Base-by-base conservation (phyloP, 805 yeast genomes). In the Metschnikowia dekortorum region DNA sequence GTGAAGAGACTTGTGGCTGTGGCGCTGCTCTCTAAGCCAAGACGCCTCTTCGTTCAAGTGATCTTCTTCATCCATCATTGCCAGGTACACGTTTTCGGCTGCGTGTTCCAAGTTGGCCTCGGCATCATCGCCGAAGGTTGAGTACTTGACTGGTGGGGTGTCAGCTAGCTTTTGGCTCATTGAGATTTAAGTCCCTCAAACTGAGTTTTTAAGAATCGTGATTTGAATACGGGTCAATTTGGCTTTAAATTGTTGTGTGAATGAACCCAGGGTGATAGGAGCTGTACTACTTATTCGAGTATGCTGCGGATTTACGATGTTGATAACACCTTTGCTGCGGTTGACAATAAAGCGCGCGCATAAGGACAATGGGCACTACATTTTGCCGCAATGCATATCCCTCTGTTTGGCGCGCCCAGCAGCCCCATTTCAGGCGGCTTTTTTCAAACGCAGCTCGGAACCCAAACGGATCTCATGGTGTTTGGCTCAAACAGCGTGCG, bases 11-110 rank as follows among this genome's bases (percentile, higher is more conserved):
- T 67, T 61, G 59, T 80, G 80, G 35, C 68, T 63, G 2, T 57
- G 28, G 40, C 83, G 68, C 47, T 77, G 78, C 53, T 82, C 84
- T 13, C 78, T 59, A 13, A 80, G 61, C 76, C 83, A 75, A 6
- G 75, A 62, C 7, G 71, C 69, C 49, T 78, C 82, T 38, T 72
- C 78, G 43, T 16, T 59, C 62, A 7, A 48, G 16, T 66, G 70
- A 36, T 68, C 75, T 14, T 62, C 67, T 10, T 68, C 66, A 6
- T 68, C 64, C 39, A 73, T 61, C 1, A 76, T 63, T 4, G 79
- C 77, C 39, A 73, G 79, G 44, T 72, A 70, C 3, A 68, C 61
- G 47, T 73, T 71, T 42, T 59, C 59, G 31, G 62, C 70, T 1
- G 76, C 73, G 26, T 55, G 61, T 37, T 66, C 68, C 30, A 71